Evolutionary conservation across 2,329 filamentous ascomycete genomes (phyloP), one percentile per base, ranked within the genome.

Genomic region (Talaromyces sp.): DNA sequence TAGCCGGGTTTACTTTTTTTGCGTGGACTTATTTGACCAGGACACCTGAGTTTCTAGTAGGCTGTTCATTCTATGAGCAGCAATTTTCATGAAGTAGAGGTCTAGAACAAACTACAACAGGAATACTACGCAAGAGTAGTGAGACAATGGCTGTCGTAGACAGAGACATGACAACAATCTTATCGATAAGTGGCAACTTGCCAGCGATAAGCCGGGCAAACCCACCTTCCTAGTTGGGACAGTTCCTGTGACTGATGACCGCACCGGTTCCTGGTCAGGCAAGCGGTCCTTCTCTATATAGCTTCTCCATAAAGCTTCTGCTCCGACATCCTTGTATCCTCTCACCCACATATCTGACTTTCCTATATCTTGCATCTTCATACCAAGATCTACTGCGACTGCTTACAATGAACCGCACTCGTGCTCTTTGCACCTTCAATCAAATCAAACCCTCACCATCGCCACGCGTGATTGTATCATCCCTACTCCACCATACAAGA

Each of bases 331-430:
- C 27, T 31, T 6, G 7, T 7, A 31, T 2, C 6, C n/a, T 33
- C 9, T 4, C 13, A 19, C 22, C 9, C 50, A n/a, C 22, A 1
- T 22, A n/a, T 5, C 50, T n/a, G 11, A 8, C 27, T 22, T 22
- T 22, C 22, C 22, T 13, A 13, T 13, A 37, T 31, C 22, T 31
- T 16, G 14, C 19, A 13, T 47, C 43, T 24, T 19, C 41, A 45
- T 22, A n/a, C 35, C 13, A 7, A 13, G 9, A 9, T 24, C 3
- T 27, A 3, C 47, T 8, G 11, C 22, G 47, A 50, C 22, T 59
- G 56, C 22, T 43, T 41, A 57, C 60, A 24, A 59, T 66, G 59
- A 66, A 62, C 50, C 52, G 50, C 11, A 47, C 60, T 9, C 64
- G 64, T 60, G 47, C 60, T 33, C 39, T 62, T 7, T 50, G 52